phyloP scores from a whole-genome alignment of 352 stramenopile species.

The Globisporangium orthogonon region DNA sequence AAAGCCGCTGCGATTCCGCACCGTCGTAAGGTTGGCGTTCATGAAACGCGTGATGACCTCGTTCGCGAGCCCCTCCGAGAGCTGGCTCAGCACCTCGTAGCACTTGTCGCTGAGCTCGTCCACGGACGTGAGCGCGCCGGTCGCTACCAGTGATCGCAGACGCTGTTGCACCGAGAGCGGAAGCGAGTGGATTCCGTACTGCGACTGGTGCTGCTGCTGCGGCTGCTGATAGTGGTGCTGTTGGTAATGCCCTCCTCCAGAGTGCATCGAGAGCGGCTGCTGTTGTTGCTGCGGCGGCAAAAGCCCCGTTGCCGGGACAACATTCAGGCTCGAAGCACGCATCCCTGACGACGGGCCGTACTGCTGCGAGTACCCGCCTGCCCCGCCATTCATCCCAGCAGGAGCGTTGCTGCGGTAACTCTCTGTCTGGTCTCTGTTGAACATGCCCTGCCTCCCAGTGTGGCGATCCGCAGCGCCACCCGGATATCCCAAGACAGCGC shows the following conservation, averaged over 20 bases:
- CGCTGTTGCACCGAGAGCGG: conserved; percentile 64
- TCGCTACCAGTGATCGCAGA: conserved; percentile 51
- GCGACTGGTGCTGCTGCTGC: conserved; percentile 1
- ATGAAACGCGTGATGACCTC: conserved; percentile 72
- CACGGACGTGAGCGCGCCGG: conserved; percentile 45
- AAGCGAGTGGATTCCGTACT: conserved; percentile 24
- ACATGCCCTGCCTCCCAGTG: not conserved
- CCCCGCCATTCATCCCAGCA: conserved; percentile 1
- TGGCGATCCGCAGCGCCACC: not conserved
- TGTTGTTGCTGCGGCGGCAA: not conserved
- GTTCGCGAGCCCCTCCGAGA: conserved; percentile 67
- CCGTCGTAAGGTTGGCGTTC: conserved; percentile 55
- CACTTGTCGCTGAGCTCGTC: conserved; percentile 77
- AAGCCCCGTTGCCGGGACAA: not conserved
- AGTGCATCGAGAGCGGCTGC: not conserved
- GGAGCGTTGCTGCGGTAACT: conserved; percentile 14
- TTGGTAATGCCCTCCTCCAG: too few relatives aligned
- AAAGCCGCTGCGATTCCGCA: conserved; percentile 80
- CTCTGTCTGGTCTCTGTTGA: conserved; percentile 13
- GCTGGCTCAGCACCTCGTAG: conserved; percentile 72
- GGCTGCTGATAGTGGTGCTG: conserved; percentile 8
- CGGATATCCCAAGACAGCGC: conserved; percentile 7
- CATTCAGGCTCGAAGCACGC: not conserved
- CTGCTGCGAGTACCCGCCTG: conserved; percentile 13
- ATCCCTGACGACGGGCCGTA: not conserved